Percentiles rank a stretch among this genome's conserved stretches.
These are phyloP conservation scores for Hypoxylon sp. DNA, from an alignment of 2,329 filamentous ascomycete genomes.

Conservation along the genomic window DNA sequence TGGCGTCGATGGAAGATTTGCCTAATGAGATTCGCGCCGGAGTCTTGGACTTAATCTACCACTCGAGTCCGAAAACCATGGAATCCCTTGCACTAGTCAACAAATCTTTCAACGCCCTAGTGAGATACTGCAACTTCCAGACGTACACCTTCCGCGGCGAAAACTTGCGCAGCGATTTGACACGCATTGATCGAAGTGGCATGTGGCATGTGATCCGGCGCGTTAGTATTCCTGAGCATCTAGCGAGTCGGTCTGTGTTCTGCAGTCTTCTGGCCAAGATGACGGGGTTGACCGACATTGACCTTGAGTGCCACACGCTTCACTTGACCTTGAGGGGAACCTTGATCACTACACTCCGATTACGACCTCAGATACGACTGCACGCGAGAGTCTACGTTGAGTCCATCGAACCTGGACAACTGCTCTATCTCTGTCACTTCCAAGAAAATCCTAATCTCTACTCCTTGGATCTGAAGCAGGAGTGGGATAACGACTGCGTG, in stretches of 20 bases:
- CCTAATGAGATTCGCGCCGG: background rate
- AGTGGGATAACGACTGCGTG: background rate
- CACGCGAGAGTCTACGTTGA: background rate
- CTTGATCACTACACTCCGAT: background rate
- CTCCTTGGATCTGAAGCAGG: background rate
- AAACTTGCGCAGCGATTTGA: background rate
- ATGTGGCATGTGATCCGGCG: background rate
- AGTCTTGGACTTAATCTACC: background rate
- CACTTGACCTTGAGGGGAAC: background rate
- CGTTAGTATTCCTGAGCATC: background rate
- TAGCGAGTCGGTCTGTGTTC: background rate
- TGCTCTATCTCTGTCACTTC: background rate
- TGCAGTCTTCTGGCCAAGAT: background rate
- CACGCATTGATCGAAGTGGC: background rate
- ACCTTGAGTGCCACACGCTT: background rate
- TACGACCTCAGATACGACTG: background rate
- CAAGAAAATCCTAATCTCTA: background rate
- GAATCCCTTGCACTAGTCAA: background rate
- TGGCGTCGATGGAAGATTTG: background rate
- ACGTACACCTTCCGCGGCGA: background rate
- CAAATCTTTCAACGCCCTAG: background rate
- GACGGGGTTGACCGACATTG: conserved; percentile 3
- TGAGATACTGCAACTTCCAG: background rate
- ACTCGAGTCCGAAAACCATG: background rate
- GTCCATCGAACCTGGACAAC: background rate